Evolutionary conservation across 2,329 filamentous ascomycete genomes (phyloP), one percentile per base, ranked within the genome.

Genomic region (Aspergillus eucalypticola): DNA sequence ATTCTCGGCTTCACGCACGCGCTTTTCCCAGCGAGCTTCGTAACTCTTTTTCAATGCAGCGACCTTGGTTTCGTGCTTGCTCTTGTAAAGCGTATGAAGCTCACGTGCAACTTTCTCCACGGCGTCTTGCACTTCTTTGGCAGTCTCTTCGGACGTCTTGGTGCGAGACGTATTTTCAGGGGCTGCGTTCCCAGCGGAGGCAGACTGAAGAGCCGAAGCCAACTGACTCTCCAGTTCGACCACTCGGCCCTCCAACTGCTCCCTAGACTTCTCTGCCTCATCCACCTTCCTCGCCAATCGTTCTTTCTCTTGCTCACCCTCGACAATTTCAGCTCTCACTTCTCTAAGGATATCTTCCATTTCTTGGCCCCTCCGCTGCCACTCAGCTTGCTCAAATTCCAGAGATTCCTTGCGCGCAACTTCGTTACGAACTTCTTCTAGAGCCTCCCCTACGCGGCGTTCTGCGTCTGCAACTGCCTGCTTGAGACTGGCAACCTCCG

Each of bases 21-120:
- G 91, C 82, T 96, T 96, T 77, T 96, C 92, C 86, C 92, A 95
- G 57, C 94, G 88, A 50, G 86, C 85, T 75, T 97, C 92, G 78
- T 98, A 88, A 71, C 84, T 86, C 69, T 88, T 86, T 73, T 88
- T 98, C 65, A 99, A 83, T 3, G 93, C 94, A 1, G 91, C 86
- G 48, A 98, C 94, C 81, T 99, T 99, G 64, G 89, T 91, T 80
- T 98, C 94, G 75, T 99, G 95, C 79, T 99, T 99, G 73, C 90
- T 88, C 80, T 97, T 98, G 84, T 99, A 99, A 10, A 96, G 84
- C 0, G 89, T 84, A 74, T 99, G 95, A 42, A 99, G 84, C 73
- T 99, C 95, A 29, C 92, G 86, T n/a, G 94, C 93, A 42, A 98
- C 92, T 66, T 93, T 92, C 76, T 96, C 92, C 21, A 94, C 90